Conservation (phyloP, 352 stramenopile genomes). For the Phytophthora constricta region DNA sequence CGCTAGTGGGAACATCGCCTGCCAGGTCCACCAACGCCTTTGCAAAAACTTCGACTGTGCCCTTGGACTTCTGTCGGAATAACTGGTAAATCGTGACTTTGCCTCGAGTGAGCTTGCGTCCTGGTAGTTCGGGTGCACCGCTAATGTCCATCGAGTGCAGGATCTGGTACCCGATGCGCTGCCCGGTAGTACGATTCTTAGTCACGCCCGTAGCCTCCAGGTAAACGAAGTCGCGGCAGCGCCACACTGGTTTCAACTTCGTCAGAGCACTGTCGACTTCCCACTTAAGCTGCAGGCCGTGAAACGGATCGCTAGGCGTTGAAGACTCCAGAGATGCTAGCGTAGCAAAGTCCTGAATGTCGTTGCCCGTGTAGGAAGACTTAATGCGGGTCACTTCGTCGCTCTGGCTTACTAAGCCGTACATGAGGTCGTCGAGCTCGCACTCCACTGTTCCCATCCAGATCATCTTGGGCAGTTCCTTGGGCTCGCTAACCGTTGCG, state of each 20-base stretch:
- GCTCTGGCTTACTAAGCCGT: constrained; percentile 39
- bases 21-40: constrained; percentile 37
- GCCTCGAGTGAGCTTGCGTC: constrained; percentile 38
- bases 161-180: constrained; percentile 53
- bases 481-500: neutral
- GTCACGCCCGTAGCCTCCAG: constrained; percentile 47
- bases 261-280: constrained; percentile 26
- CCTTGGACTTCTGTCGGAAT: constrained; percentile 40
- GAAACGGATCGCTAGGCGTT: constrained; percentile 32
- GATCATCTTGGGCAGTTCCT: constrained; percentile 28
- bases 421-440: constrained; percentile 46
- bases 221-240: constrained; percentile 55
- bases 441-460: constrained; percentile 40
- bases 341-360: constrained; percentile 36
- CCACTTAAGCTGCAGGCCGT: constrained; percentile 40
- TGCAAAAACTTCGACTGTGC: constrained; percentile 40
- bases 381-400: constrained; percentile 39
- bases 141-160: constrained; percentile 53
- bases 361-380: constrained; percentile 33
- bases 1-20: constrained; percentile 21
- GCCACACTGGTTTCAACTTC: constrained; percentile 34
- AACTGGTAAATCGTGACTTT: constrained; percentile 38
- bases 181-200: constrained; percentile 22
- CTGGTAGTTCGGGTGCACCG: constrained; percentile 38
- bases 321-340: constrained; percentile 27